These are phyloP conservation scores for Uronychia setigera DNA, from an alignment of 73 alveolate species.

Conservation along the genomic window DNA sequence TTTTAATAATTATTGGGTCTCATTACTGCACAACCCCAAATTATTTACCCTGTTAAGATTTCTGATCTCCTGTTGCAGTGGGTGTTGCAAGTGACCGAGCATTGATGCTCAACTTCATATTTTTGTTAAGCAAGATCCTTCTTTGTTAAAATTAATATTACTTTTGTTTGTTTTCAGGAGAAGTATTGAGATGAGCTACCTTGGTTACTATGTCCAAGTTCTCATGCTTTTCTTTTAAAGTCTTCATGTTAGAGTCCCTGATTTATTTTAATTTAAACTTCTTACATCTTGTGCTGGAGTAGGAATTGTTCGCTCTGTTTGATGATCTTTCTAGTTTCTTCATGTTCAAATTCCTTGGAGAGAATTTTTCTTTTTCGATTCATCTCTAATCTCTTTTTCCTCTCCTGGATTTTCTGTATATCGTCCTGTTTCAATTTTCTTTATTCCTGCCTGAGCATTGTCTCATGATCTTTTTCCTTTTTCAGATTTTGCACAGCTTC, in stretches of 20 bases:
- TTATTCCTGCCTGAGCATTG: conserved; percentile 30
- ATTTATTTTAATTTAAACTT: too few species aligned
- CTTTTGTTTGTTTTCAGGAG: not conserved
- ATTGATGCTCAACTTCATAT: not conserved
- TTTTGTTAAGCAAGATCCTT: not conserved
- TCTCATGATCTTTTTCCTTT: conserved; percentile 38
- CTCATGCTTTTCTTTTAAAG: not conserved
- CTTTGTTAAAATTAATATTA: too few species aligned
- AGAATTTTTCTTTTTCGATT: conserved; percentile 29
- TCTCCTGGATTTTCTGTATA: conserved; percentile 30
- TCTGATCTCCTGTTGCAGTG: not conserved
- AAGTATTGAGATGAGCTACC: not conserved
- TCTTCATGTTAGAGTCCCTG: not conserved
- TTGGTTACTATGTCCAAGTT: not conserved
- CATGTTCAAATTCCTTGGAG: not conserved
- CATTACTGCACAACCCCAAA: too few species aligned
- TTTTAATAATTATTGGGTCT: not conserved
- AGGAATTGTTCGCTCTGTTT: not conserved
- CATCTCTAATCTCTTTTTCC: conserved; percentile 22
- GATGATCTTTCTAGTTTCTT: not conserved
- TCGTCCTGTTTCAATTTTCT: conserved; percentile 40
- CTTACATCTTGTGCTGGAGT: not conserved
- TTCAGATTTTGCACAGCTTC: conserved; percentile 12
- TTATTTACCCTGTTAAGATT: too few species aligned
- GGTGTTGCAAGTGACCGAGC: too few species aligned